These are phyloP conservation scores for Papilionanthe hybrid DNA, from an alignment of 116 monocot genomes.

Conservation along the genomic window DNA sequence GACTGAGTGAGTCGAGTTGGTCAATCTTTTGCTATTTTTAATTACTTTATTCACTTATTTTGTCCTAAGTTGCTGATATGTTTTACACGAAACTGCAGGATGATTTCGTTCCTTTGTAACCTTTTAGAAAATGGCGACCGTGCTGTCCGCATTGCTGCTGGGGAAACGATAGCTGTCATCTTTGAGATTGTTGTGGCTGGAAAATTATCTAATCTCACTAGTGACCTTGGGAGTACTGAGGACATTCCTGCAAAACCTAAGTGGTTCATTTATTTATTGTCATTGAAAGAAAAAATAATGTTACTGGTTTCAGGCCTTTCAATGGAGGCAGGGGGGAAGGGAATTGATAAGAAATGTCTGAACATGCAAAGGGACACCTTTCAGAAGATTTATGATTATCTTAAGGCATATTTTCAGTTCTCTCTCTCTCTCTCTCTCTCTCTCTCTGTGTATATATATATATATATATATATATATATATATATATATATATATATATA, in stretches of 20 bases:
- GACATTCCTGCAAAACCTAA: slow-evolving; percentile 27
- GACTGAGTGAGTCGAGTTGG: slow-evolving; percentile 49
- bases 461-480: not conserved
- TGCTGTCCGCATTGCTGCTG: slow-evolving; percentile 83
- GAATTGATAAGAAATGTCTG: slow-evolving; percentile 73
- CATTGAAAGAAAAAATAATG: slow-evolving; percentile 66
- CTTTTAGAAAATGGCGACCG: slow-evolving; percentile 74
- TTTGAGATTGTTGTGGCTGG: slow-evolving; percentile 63
- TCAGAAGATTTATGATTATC: slow-evolving; percentile 46
- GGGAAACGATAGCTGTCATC: slow-evolving; percentile 80
- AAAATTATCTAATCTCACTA: slow-evolving; percentile 29
- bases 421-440: not conserved
- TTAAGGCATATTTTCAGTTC: slow-evolving; percentile 12
- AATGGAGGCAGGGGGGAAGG: slow-evolving; percentile 82
- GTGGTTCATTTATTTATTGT: slow-evolving; percentile 35
- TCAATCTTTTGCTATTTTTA: not conserved
- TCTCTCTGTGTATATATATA: too few relatives aligned
- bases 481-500: not conserved
- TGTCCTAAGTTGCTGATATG: not conserved
- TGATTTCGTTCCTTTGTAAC: slow-evolving; percentile 54
- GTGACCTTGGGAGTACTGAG: slow-evolving; percentile 20
- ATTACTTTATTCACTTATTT: not conserved
- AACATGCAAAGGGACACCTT: slow-evolving; percentile 63
- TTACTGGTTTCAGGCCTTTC: slow-evolving; percentile 51
- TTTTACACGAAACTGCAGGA: slow-evolving; percentile 27